These are phyloP conservation scores for Colletotrichum sp. DNA, from an alignment of 2,329 filamentous ascomycete genomes.

Conservation along the genomic window DNA sequence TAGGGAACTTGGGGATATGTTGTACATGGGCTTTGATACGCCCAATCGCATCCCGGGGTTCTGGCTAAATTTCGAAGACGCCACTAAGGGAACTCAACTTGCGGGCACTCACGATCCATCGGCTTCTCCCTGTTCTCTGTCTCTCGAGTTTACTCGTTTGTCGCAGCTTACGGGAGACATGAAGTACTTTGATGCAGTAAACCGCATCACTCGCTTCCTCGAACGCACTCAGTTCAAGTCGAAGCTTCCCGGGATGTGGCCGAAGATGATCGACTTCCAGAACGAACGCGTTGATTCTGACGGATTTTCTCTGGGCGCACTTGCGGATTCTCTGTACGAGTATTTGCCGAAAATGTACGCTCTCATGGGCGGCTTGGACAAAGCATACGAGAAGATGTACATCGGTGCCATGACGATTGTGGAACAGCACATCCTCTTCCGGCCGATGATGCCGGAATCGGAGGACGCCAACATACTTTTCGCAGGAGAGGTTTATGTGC, in stretches of 20 bases:
- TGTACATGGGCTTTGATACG: slow-evolving; percentile 72
- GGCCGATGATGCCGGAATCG: slow-evolving; percentile 67
- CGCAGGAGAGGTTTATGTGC: slow-evolving; percentile 41
- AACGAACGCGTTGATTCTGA: slow-evolving; percentile 43
- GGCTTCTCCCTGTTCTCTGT: slow-evolving; percentile 65
- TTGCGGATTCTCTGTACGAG: slow-evolving; percentile 45
- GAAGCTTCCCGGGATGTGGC: slow-evolving; percentile 75
- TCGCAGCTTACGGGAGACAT: slow-evolving; percentile 74
- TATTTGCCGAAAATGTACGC: slow-evolving; percentile 53
- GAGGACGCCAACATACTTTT: slow-evolving; percentile 58
- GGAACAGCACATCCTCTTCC: slow-evolving; percentile 64
- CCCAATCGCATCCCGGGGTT: slow-evolving; percentile 64
- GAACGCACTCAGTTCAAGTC: slow-evolving; percentile 70
- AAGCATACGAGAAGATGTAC: slow-evolving; percentile 63
- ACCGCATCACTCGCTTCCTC: slow-evolving; percentile 70
- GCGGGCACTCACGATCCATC: slow-evolving; percentile 38
- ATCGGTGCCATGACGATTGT: slow-evolving; percentile 58
- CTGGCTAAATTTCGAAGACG: slow-evolving; percentile 18
- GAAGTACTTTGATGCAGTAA: slow-evolving; percentile 77
- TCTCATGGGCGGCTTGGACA: slow-evolving; percentile 59
- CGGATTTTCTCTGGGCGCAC: slow-evolving; percentile 40
- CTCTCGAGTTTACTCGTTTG: slow-evolving; percentile 74
- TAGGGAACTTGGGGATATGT: slow-evolving; percentile 64
- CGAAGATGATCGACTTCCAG: slow-evolving; percentile 64
- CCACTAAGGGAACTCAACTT: neutral